Evolutionary conservation across 2,329 filamentous ascomycete species (phyloP).

Genomic region (Ophiostoma montium): DNA sequence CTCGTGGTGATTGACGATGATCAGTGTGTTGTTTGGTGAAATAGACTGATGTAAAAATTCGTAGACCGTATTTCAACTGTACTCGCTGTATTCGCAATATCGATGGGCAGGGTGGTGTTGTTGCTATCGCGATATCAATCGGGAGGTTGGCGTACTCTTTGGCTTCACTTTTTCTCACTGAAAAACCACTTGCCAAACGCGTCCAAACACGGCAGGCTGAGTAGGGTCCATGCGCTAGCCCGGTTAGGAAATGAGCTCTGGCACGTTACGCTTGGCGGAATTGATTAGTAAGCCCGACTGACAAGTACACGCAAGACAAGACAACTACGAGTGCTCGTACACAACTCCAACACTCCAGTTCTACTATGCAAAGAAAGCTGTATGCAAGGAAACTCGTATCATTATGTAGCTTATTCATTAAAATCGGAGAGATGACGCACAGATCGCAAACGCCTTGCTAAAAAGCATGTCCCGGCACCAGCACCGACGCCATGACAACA

Average conservation of each 20-base stretch:
- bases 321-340: too few relatives aligned
- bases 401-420: slow-evolving; percentile 9
- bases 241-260: slow-evolving; percentile 8
- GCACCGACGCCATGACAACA: not conserved
- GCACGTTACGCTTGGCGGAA: not conserved
- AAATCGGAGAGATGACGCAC: not conserved
- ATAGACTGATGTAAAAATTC: too few relatives aligned
- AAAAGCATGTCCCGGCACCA: slow-evolving; percentile 3
- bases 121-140: not conserved
- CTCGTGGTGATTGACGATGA: not conserved
- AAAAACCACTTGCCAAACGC: slow-evolving; percentile 8
- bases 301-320: too few relatives aligned
- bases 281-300: too few relatives aligned
- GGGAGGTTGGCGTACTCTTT: not conserved
- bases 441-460: not conserved
- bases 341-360: too few relatives aligned
- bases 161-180: not conserved
- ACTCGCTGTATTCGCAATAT: too few relatives aligned
- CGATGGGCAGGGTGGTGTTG: not conserved
- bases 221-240: too few relatives aligned
- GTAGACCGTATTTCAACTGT: too few relatives aligned
- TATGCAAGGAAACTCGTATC: too few relatives aligned
- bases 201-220: slow-evolving; percentile 4
- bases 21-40: too few relatives aligned
- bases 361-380: too few relatives aligned